Conservation (phyloP, 2,329 filamentous ascomycete species). For the Alternaria sp. region DNA sequence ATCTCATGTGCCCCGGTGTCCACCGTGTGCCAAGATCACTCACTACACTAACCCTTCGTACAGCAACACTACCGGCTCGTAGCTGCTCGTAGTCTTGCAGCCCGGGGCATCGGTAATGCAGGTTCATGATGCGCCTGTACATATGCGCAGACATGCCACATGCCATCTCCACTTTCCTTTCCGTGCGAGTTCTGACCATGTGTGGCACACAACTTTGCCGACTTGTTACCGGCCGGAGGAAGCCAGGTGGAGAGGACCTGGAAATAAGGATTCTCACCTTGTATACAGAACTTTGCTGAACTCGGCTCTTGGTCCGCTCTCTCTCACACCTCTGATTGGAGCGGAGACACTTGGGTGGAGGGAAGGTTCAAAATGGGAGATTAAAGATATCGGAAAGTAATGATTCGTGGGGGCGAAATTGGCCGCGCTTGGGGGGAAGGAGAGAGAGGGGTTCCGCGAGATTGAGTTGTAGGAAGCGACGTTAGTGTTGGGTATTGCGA, state of each 20-base stretch:
- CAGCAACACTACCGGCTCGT: background rate
- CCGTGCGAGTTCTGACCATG: background rate
- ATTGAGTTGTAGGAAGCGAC: background rate
- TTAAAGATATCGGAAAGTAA: background rate
- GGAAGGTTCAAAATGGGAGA: background rate
- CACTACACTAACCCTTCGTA: background rate
- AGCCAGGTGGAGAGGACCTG: background rate
- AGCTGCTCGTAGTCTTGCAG: background rate
- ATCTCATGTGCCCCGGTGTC: slow-evolving; percentile 1
- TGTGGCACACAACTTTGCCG: slow-evolving; percentile 1
- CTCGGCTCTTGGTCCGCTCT: slow-evolving; percentile 1
- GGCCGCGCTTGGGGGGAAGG: background rate
- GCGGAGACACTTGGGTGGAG: background rate
- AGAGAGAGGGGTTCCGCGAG: background rate
- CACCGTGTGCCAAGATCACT: background rate
- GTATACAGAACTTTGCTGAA: background rate
- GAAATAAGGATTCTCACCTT: slow-evolving; percentile 2
- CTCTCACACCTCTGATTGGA: background rate
- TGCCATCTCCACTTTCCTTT: background rate
- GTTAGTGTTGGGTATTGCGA: slow-evolving; percentile 1
- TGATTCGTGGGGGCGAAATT: slow-evolving; percentile 8
- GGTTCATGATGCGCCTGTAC: background rate
- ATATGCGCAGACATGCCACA: background rate
- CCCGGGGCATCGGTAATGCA: slow-evolving; percentile 1
- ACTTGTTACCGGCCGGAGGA: background rate